These are phyloP conservation scores for Vigna trinervia DNA, from an alignment of 306 rosid genomes.

Conservation along the genomic window DNA sequence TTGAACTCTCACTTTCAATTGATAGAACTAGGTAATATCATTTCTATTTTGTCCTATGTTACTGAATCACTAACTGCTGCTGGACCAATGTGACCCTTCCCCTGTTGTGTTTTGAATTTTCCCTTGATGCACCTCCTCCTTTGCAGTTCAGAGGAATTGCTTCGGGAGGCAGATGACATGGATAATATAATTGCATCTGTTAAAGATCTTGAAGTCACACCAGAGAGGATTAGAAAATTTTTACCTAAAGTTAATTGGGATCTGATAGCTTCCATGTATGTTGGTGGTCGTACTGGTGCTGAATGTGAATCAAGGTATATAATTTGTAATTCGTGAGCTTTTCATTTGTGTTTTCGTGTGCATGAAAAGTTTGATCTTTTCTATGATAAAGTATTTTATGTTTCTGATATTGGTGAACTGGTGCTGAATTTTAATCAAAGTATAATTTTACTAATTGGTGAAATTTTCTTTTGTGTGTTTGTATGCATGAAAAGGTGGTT, in stretches of 20 bases:
- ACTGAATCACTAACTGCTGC: slow-evolving; percentile 11
- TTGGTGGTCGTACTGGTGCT: slow-evolving; percentile 72
- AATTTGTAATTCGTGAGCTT: slow-evolving; percentile 28
- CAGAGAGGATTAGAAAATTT: slow-evolving; percentile 66
- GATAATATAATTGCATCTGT: slow-evolving; percentile 66
- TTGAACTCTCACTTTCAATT: slow-evolving; percentile 61
- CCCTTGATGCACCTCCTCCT: slow-evolving; percentile 4
- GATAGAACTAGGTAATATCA: slow-evolving; percentile 64
- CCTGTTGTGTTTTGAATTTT: neutral
- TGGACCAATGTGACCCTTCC: slow-evolving; percentile 33
- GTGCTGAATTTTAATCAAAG: too few species aligned
- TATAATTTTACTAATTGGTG: too few species aligned
- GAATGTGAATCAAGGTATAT: slow-evolving; percentile 94
- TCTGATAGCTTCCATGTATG: slow-evolving; percentile 74
- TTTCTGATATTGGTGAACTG: too few species aligned
- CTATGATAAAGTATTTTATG: too few species aligned
- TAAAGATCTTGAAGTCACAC: slow-evolving; percentile 66
- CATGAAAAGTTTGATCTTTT: slow-evolving; percentile 22
- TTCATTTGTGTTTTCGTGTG: neutral
- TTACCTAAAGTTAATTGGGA: slow-evolving; percentile 90
- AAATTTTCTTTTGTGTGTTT: too few species aligned
- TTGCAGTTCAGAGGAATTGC: slow-evolving; percentile 54
- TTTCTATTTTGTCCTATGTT: slow-evolving; percentile 31
- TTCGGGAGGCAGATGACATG: slow-evolving; percentile 60
- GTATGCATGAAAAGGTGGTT: too few species aligned